phyloP scores from a whole-genome alignment of 352 stramenopile genomes.

The Peronospora belbahrii region DNA sequence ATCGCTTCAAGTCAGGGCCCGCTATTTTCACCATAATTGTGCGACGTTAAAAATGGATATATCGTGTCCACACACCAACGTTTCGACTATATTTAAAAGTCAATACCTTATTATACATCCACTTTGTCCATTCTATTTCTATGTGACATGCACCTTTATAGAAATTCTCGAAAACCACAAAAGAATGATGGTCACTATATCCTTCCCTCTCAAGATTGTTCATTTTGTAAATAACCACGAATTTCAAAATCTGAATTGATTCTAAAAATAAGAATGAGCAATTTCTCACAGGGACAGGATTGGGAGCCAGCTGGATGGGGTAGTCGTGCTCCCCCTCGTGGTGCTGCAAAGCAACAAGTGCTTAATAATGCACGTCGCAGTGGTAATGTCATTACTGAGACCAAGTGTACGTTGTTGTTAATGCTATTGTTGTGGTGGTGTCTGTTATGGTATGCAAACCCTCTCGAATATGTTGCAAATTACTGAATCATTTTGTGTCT shows the following conservation, averaged over 20 bases:
- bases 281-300: constrained; percentile 70
- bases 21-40: constrained; percentile 63
- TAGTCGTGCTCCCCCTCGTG: constrained; percentile 51
- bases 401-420: constrained; percentile 44
- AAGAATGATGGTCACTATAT: constrained; percentile 25
- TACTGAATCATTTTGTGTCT: no score
- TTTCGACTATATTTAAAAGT: constrained; percentile 9
- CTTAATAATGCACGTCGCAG: constrained; percentile 68
- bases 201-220: no score
- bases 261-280: no score
- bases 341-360: constrained; percentile 51
- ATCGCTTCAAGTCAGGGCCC: constrained; percentile 84
- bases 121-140: no score
- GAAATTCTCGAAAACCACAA: constrained; percentile 11
- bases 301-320: constrained; percentile 67
- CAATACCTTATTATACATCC: no score
- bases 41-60: neutral
- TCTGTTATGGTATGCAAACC: no score
- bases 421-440: neutral
- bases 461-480: no score
- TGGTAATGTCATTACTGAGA: constrained; percentile 65
- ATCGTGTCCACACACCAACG: constrained; percentile 1
- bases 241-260: no score
- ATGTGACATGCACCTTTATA: constrained; percentile 7
- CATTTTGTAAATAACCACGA: no score